Percentiles rank a stretch among this genome's conserved stretches.
phyloP scores from a whole-genome alignment of 2,329 filamentous ascomycete genomes.

The Aspergillus sp. region DNA sequence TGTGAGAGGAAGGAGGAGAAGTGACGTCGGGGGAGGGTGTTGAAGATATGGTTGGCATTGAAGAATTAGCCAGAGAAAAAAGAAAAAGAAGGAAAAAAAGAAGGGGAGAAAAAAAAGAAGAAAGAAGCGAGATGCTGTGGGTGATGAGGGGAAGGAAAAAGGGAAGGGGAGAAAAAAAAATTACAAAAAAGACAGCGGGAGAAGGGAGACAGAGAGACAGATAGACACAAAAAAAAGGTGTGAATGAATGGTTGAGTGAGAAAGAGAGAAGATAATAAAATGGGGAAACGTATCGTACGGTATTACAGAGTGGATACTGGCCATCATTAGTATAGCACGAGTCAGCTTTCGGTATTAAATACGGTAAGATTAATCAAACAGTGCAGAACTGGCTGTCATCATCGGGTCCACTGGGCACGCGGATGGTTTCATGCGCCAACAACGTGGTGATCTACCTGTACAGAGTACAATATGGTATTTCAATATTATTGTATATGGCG shows the following conservation, averaged over 20 bases:
- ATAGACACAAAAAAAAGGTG: neutral
- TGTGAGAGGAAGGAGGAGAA: constrained; percentile 28
- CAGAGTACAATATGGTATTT: no score
- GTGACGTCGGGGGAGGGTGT: constrained; percentile 28
- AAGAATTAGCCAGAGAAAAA: constrained; percentile 30
- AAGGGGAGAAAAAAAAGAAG: constrained; percentile 8
- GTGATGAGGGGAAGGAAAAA: constrained; percentile 3
- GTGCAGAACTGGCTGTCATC: constrained; percentile 33
- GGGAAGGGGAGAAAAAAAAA: constrained; percentile 4
- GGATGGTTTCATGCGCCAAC: constrained; percentile 33
- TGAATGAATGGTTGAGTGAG: neutral
- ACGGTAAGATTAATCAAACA: neutral
- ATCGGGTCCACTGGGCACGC: constrained; percentile 32
- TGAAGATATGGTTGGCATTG: constrained; percentile 38
- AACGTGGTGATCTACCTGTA: constrained; percentile 22
- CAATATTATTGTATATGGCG: no score
- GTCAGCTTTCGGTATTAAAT: no score
- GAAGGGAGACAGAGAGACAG: constrained; percentile 5
- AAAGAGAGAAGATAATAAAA: constrained; percentile 3
- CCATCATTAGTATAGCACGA: no score
- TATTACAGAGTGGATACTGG: no score
- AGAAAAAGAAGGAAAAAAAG: constrained; percentile 15
- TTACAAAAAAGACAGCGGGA: constrained; percentile 2
- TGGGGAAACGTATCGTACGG: constrained; percentile 1
- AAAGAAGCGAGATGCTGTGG: neutral